phyloP scores from a whole-genome alignment of 2,329 filamentous ascomycete genomes.

The Colletotrichum nymphaeae region DNA sequence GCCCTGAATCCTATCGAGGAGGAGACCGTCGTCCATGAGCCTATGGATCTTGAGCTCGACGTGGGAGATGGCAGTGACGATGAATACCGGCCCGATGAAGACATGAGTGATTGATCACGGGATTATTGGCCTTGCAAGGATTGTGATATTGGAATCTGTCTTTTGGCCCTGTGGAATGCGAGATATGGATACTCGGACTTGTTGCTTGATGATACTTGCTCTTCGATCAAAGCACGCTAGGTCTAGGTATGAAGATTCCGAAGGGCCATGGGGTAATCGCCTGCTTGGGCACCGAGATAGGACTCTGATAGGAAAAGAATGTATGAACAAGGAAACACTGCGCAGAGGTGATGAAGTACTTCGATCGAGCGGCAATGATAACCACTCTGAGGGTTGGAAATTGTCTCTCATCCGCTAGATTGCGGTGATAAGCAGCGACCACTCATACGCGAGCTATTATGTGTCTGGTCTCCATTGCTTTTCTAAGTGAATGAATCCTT shows the following conservation, averaged over 20 bases:
- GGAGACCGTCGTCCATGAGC: not conserved
- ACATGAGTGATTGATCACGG: not conserved
- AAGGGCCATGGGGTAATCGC: not conserved
- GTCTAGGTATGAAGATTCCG: not conserved
- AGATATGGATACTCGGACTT: not conserved
- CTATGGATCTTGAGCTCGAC: not conserved
- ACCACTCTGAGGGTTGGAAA: not conserved
- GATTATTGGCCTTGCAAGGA: not conserved
- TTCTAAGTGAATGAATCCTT: too few species aligned
- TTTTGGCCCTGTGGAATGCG: not conserved
- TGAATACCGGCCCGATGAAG: not conserved
- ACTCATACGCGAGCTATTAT: not conserved
- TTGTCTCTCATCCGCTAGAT: not conserved
- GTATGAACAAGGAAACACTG: not conserved
- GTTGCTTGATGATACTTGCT: not conserved
- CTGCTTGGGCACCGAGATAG: not conserved
- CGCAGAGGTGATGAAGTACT: not conserved
- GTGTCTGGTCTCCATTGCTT: too few species aligned
- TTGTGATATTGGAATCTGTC: not conserved
- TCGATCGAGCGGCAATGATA: not conserved
- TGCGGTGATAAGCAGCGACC: not conserved
- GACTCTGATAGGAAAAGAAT: not conserved
- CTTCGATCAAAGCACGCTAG: not conserved
- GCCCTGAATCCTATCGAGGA: not conserved
- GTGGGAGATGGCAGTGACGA: not conserved